These are phyloP conservation scores for Aplosporella prunicola DNA, from an alignment of 2,329 filamentous ascomycete species.

Conservation along the genomic window DNA sequence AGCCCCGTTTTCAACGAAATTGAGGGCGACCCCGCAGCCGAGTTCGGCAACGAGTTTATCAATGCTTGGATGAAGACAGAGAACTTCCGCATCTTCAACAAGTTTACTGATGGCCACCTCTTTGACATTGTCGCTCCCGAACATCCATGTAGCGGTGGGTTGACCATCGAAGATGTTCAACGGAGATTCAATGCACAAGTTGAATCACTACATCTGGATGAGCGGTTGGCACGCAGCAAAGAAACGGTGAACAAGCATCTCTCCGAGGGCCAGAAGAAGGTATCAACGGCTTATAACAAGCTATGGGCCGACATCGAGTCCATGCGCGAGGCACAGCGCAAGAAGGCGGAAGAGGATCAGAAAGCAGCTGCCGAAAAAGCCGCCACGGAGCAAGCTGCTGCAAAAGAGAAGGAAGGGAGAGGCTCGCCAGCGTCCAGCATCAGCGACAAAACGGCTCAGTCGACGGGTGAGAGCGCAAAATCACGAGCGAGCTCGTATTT, in stretches of 20 bases:
- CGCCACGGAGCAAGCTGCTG: constrained; percentile 4
- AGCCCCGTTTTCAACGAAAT: constrained; percentile 44
- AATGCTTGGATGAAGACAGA: constrained; percentile 81
- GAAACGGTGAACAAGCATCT: constrained; percentile 84
- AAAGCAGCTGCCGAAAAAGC: constrained; percentile 15
- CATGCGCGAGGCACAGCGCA: constrained; percentile 63
- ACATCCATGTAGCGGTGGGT: constrained; percentile 84
- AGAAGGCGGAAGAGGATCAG: constrained; percentile 48
- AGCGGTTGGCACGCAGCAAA: constrained; percentile 70
- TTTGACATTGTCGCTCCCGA: constrained; percentile 91
- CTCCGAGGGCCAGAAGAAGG: constrained; percentile 80
- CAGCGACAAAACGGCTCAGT: not conserved
- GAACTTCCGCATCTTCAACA: constrained; percentile 84
- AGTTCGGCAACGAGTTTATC: constrained; percentile 79
- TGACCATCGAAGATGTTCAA: constrained; percentile 92
- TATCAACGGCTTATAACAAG: constrained; percentile 76
- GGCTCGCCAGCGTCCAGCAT: constrained; percentile 1
- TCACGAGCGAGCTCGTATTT: constrained; percentile 51
- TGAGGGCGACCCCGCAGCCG: constrained; percentile 73
- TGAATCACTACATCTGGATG: constrained; percentile 86
- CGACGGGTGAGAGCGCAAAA: not conserved
- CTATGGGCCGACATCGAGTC: constrained; percentile 86
- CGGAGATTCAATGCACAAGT: constrained; percentile 68
- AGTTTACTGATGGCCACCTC: constrained; percentile 63
- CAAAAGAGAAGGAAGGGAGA: constrained; percentile 3